Conservation (phyloP, 2,329 filamentous ascomycete genomes). For the Ceratocystis variospora region DNA sequence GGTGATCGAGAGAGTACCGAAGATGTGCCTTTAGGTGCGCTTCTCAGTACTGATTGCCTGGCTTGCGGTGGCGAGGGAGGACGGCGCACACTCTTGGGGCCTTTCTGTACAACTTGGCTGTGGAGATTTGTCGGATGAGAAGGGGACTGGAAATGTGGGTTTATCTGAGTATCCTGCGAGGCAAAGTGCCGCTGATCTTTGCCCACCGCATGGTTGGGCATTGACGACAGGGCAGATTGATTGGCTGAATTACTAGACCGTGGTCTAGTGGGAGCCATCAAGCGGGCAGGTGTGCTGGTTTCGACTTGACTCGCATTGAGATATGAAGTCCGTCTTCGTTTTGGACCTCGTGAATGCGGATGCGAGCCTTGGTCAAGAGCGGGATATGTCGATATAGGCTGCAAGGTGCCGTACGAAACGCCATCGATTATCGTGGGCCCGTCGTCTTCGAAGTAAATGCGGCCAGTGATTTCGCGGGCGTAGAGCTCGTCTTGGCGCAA, state of each 20-base stretch:
- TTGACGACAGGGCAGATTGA: background rate
- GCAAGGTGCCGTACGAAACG: background rate
- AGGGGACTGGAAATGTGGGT: background rate
- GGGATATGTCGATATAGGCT: background rate
- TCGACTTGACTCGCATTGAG: conserved; percentile 18
- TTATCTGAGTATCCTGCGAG: background rate
- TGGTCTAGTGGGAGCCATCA: background rate
- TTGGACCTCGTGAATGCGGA: background rate
- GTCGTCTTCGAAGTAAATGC: conserved; percentile 65
- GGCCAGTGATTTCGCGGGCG: conserved; percentile 57
- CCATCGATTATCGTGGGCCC: conserved; percentile 66
- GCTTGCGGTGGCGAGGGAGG: background rate
- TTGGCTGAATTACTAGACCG: background rate
- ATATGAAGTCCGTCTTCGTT: conserved; percentile 3
- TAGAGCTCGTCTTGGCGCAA: conserved; percentile 57
- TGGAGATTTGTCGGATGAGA: background rate
- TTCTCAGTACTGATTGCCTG: background rate
- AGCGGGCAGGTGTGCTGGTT: conserved; percentile 9
- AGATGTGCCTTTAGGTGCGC: background rate
- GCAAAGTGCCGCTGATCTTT: background rate
- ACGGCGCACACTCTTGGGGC: background rate
- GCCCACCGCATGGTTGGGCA: background rate
- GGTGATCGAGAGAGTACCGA: background rate
- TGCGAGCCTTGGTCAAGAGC: background rate
- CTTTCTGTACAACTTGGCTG: background rate